Conservation (phyloP, 1,284 basidiomycete genomes). For the Naganishia liquefaciens region DNA sequence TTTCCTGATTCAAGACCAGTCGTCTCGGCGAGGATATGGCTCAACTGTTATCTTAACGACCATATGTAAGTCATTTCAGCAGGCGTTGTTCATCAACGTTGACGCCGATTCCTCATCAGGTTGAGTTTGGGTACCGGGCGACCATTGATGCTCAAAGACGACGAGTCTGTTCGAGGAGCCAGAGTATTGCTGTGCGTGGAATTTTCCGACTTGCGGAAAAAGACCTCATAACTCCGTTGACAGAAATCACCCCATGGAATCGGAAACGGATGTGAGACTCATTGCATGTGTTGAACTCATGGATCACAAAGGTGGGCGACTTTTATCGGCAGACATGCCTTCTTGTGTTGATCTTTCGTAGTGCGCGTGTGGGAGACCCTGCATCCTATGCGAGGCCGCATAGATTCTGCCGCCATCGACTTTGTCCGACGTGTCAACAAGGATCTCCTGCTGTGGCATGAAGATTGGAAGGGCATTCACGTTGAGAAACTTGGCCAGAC, state of each 20-base stretch:
- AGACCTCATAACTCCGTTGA: neutral
- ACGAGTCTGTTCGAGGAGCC: constrained; percentile 79
- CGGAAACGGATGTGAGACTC: constrained; percentile 82
- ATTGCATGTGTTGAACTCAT: constrained; percentile 85
- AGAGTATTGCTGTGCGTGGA: constrained; percentile 64
- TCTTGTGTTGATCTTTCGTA: constrained; percentile 22
- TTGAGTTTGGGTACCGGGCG: constrained; percentile 88
- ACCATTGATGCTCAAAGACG: constrained; percentile 83
- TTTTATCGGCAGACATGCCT: neutral
- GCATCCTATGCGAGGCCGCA: constrained; percentile 78
- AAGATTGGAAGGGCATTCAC: constrained; percentile 75
- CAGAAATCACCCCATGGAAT: constrained; percentile 72
- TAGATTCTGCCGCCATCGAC: constrained; percentile 67
- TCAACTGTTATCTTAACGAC: constrained; percentile 70
- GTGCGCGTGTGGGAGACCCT: constrained; percentile 57
- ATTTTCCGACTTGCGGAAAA: neutral
- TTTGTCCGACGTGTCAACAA: constrained; percentile 78
- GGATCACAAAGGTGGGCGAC: constrained; percentile 72
- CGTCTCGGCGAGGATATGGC: constrained; percentile 87
- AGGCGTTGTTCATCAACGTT: constrained; percentile 28
- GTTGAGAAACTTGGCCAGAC: constrained; percentile 75
- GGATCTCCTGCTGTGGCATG: constrained; percentile 67
- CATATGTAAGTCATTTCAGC: constrained; percentile 42
- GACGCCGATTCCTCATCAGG: constrained; percentile 54
- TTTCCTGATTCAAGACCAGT: constrained; percentile 58